Conservation (phyloP, 2,329 filamentous ascomycete genomes). For the Aspergillus fructus region DNA sequence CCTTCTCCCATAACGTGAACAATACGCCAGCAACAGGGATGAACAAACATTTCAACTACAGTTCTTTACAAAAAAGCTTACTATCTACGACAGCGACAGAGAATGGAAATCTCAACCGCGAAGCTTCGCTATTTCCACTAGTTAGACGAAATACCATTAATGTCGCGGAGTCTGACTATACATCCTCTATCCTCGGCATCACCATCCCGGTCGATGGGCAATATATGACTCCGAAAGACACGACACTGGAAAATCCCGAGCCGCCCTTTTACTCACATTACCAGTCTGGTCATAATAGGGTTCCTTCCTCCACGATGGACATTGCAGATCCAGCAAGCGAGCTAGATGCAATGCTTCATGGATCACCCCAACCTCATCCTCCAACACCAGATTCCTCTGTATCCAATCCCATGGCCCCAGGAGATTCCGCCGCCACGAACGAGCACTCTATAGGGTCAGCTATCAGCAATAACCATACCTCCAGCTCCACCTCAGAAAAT, state of each 20-base stretch:
- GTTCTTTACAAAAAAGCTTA: conserved; percentile 2
- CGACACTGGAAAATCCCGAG: conserved; percentile 29
- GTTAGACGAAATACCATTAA: conserved; percentile 12
- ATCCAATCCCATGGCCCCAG: conserved; percentile 24
- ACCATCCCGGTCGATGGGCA: conserved; percentile 33
- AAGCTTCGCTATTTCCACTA: conserved; percentile 14
- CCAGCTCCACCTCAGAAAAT: conserved; percentile 2
- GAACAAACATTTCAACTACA: background rate
- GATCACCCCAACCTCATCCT: conserved; percentile 25
- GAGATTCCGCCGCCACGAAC: conserved; percentile 9
- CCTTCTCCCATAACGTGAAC: conserved; percentile 11
- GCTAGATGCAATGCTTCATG: conserved; percentile 20
- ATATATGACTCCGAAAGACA: conserved; percentile 34
- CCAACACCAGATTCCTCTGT: conserved; percentile 35
- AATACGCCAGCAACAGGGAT: background rate
- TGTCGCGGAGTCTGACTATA: conserved; percentile 22
- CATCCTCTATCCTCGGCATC: conserved; percentile 32
- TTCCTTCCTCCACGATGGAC: conserved; percentile 17
- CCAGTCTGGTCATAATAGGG: conserved; percentile 5
- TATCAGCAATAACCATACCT: conserved; percentile 1
- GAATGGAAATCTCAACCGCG: conserved; percentile 2
- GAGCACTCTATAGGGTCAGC: conserved; percentile 17
- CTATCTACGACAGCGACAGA: conserved; percentile 7
- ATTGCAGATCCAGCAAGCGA: conserved; percentile 22
- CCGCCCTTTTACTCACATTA: conserved; percentile 19